These are phyloP conservation scores for Candida boidinii DNA, from an alignment of 805 yeast genomes.

Conservation along the genomic window DNA sequence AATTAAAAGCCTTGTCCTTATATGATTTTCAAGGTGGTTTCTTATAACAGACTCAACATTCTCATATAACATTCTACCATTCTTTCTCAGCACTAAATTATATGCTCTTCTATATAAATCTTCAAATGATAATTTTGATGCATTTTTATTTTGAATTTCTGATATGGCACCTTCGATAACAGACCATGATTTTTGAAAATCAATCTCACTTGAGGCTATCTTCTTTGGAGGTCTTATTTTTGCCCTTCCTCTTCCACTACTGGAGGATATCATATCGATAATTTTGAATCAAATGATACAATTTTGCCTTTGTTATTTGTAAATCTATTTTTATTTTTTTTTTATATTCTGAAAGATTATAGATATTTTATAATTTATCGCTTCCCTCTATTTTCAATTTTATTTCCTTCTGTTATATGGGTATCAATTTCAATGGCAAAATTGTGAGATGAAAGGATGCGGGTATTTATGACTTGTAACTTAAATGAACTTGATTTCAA, in stretches of 20 bases:
- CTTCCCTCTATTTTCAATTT: too few species aligned
- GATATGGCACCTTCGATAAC: constrained; percentile 56
- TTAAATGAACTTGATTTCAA: too few species aligned
- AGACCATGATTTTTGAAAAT: constrained; percentile 62
- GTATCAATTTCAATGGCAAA: too few species aligned
- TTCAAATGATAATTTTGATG: constrained; percentile 71
- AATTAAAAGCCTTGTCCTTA: constrained; percentile 10
- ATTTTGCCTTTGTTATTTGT: background rate
- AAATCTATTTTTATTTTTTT: background rate
- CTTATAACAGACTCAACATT: constrained; percentile 43
- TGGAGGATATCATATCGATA: constrained; percentile 10
- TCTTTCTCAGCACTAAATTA: constrained; percentile 61
- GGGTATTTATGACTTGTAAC: too few species aligned
- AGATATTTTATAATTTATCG: too few species aligned
- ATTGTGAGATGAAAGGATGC: too few species aligned
- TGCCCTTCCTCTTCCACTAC: constrained; percentile 34
- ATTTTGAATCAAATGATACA: too few species aligned
- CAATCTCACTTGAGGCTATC: constrained; percentile 30
- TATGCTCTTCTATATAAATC: constrained; percentile 76
- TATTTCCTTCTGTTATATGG: too few species aligned
- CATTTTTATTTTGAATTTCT: constrained; percentile 65
- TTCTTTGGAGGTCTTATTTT: constrained; percentile 63
- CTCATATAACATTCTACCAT: constrained; percentile 58
- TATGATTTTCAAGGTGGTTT: constrained; percentile 31
- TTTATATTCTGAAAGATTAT: too few species aligned